These are phyloP conservation scores for Truncatella angustata DNA, from an alignment of 2,329 filamentous ascomycete genomes.

Conservation along the genomic window DNA sequence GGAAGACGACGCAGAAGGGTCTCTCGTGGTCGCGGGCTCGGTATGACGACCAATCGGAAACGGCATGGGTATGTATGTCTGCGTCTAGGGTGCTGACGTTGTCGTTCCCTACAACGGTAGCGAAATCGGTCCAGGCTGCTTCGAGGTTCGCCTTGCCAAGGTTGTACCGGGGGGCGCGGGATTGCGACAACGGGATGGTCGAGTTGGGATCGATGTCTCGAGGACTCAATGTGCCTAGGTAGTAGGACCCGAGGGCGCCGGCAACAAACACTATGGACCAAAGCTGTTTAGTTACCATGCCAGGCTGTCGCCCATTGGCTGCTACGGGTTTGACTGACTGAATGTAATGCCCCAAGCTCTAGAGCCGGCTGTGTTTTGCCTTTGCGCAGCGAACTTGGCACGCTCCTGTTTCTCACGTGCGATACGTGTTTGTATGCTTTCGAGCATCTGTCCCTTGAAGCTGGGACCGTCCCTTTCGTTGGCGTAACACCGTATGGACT, in stretches of 20 bases:
- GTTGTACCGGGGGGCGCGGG: conserved; percentile 54
- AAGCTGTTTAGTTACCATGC: no score
- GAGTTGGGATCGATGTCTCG: conserved; percentile 51
- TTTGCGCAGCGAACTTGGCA: conserved; percentile 44
- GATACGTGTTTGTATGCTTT: conserved; percentile 55
- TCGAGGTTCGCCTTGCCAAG: conserved; percentile 62
- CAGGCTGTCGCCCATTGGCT: no score
- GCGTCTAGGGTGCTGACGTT: conserved; percentile 60
- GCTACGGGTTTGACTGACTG: conserved; percentile 36
- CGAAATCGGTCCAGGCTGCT: conserved; percentile 69
- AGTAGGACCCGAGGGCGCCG: conserved; percentile 53
- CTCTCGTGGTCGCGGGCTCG: conserved; percentile 44
- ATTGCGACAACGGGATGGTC: conserved; percentile 56
- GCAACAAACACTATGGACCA: conserved; percentile 47
- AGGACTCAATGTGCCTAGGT: conserved; percentile 55
- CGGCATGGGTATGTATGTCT: conserved; percentile 56
- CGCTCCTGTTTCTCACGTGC: conserved; percentile 54
- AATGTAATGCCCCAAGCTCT: conserved; percentile 54
- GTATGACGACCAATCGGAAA: conserved; percentile 64
- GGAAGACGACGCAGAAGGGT: conserved; percentile 70
- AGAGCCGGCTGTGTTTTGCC: conserved; percentile 34
- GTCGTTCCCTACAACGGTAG: conserved; percentile 60
- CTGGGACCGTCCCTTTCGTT: conserved; percentile 33
- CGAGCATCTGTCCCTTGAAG: conserved; percentile 60
- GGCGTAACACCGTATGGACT: conserved; percentile 23